A percentile compares a stretch with the other conserved stretches of the same genome.
Evolutionary conservation across 2,329 filamentous ascomycete genomes (phyloP).

Genomic region (Coniochaeta hoffmannii): DNA sequence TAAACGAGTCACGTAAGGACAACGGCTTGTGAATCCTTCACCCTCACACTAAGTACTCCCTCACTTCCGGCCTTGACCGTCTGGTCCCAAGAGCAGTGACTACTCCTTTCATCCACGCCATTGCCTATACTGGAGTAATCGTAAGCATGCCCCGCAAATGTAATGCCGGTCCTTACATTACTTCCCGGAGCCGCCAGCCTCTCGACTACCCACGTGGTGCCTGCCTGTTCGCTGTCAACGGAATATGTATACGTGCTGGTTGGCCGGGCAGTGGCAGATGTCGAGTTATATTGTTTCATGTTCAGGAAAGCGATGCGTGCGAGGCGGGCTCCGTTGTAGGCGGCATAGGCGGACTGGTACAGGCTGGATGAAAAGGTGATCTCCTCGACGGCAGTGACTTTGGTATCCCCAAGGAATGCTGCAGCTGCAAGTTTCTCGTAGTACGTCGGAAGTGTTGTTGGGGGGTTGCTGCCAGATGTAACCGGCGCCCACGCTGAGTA

Average conservation of each 20-base stretch:
- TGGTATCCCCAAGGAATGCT: slow-evolving; percentile 11
- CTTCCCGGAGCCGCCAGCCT: slow-evolving; percentile 12
- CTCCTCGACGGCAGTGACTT: slow-evolving; percentile 3
- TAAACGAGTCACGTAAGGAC: slow-evolving; percentile 7
- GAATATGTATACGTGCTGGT: slow-evolving; percentile 9
- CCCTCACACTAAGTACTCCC: slow-evolving; percentile 9
- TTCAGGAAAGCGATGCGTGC: slow-evolving; percentile 14
- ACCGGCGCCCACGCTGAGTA: slow-evolving; percentile 15
- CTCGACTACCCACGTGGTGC: slow-evolving; percentile 9
- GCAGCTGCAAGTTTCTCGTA: slow-evolving; percentile 16
- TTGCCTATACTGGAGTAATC: slow-evolving; percentile 11
- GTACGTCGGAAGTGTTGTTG: slow-evolving; percentile 13
- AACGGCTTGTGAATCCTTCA: slow-evolving; percentile 13
- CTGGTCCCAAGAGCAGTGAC: slow-evolving; percentile 2
- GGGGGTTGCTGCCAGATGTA: background rate
- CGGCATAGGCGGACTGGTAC: slow-evolving; percentile 15
- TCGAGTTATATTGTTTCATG: slow-evolving; percentile 10
- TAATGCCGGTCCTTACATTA: slow-evolving; percentile 10
- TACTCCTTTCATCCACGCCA: slow-evolving; percentile 4
- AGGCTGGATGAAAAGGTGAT: background rate
- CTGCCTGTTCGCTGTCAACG: slow-evolving; percentile 2
- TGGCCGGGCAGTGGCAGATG: slow-evolving; percentile 3
- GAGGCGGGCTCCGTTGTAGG: slow-evolving; percentile 9
- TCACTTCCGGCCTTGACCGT: slow-evolving; percentile 6
- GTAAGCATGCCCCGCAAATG: slow-evolving; percentile 14